Base-by-base conservation (phyloP, 352 stramenopile genomes). In the Phytophthora sansomeana region DNA sequence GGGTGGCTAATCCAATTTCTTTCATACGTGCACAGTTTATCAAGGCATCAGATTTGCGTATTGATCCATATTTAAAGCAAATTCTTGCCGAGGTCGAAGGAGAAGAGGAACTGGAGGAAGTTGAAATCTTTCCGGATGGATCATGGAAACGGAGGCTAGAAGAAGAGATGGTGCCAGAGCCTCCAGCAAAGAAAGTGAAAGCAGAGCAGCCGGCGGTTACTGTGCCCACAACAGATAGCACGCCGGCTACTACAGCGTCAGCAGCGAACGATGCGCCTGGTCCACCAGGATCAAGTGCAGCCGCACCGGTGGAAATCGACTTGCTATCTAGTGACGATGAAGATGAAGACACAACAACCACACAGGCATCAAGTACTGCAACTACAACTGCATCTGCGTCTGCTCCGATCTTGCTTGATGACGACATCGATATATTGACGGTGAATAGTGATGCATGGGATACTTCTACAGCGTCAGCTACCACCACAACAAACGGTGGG, bases 61-160 rank as follows among this genome's bases (percentile, higher is more conserved):
- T 95, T 59, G 89, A 96, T 84, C 86, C 86, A 39, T 91, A 97
- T 80, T 81, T 96, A 67, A 98, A 95, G 67, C 86, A 89, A 55
- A 72, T 98, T 54, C 89, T 98, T 3, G 64, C 79, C 16, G 81
- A 95, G 41, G 89, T 97, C 17, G 69, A 90, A 56, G 78, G 87
- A 46, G 76, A 93, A 21, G 81, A 95, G n/a, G 83, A 89, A 32
- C 70, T 95, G 38, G 89, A 98, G 63, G 90, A 96, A 75, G 90
- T 98, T 17, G 88, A 97, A 66, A 96, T 98, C 53, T 82, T 86
- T 11, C 84, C 81, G 3, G 89, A 97, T 62, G 88, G 85, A 47
- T 89, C 81, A 58, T 97, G 87, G 86, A 85, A 87, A 63, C 77
- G 76, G 54, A 78, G 82, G 33, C 58, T 83, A 56, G 72, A 74